A percentile compares a stretch with the other conserved stretches of the same genome.
Conservation (phyloP, 306 rosid genomes). For the Rosa lucieae region DNA sequence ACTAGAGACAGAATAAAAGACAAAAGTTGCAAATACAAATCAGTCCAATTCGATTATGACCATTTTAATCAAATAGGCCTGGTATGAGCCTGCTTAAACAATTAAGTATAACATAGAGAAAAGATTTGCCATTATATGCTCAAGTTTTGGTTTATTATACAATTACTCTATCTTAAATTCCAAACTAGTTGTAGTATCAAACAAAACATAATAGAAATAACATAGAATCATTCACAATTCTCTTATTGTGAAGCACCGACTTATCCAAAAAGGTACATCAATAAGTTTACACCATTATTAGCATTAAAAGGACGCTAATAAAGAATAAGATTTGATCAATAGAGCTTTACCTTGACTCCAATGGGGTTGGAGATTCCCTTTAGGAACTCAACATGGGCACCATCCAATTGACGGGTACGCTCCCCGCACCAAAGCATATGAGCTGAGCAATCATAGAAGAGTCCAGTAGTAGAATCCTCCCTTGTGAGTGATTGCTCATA, state of each 20-base stretch:
- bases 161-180: background rate
- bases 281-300: background rate
- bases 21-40: background rate
- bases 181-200: background rate
- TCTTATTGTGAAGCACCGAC: background rate
- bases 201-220: background rate
- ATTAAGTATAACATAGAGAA: background rate
- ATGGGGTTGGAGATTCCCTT: constrained; percentile 74
- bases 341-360: constrained; percentile 55
- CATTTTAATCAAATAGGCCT: background rate
- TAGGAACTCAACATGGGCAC: constrained; percentile 75
- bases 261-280: background rate
- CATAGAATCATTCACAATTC: background rate
- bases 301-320: background rate
- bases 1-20: background rate
- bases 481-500: constrained; percentile 74
- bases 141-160: background rate
- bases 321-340: background rate
- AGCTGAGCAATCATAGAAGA: constrained; percentile 74
- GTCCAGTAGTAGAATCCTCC: constrained; percentile 70
- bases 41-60: background rate
- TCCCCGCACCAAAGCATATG: constrained; percentile 84
- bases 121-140: background rate
- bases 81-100: background rate
- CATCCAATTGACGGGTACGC: constrained; percentile 79